Percentiles rank a stretch among this genome's conserved stretches.
phyloP scores from a whole-genome alignment of 768 basidiomycete genomes.

The Gyrodon lividus region DNA sequence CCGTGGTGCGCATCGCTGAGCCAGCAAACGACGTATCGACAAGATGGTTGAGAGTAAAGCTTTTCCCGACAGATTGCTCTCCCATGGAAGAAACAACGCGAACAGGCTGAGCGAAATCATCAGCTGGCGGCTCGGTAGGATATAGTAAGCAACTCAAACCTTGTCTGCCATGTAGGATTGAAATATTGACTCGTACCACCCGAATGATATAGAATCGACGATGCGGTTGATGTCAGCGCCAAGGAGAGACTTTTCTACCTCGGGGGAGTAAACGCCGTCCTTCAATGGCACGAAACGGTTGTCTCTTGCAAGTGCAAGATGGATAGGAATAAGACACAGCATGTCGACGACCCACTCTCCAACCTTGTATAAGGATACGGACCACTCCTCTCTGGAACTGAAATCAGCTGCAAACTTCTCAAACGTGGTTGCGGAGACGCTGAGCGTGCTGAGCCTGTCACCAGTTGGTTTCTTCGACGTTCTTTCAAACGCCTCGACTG shows the following conservation, averaged over 20 bases:
- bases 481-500: slow-evolving; percentile 48
- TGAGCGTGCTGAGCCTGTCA: slow-evolving; percentile 38
- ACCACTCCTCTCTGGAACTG: slow-evolving; percentile 17
- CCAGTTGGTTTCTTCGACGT: slow-evolving; percentile 52
- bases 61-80: slow-evolving; percentile 66
- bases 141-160: slow-evolving; percentile 25
- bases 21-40: slow-evolving; percentile 65
- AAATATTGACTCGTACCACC: slow-evolving; percentile 66
- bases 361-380: slow-evolving; percentile 38
- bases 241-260: slow-evolving; percentile 51
- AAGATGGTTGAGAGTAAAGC: slow-evolving; percentile 58
- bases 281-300: slow-evolving; percentile 63
- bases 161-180: slow-evolving; percentile 61
- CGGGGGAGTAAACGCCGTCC: slow-evolving; percentile 49
- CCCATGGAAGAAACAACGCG: slow-evolving; percentile 69
- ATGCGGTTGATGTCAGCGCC: slow-evolving; percentile 59
- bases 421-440: slow-evolving; percentile 31
- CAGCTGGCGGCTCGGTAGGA: neutral
- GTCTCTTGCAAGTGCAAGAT: slow-evolving; percentile 57
- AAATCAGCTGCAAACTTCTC: slow-evolving; percentile 19
- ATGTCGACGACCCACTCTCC: slow-evolving; percentile 66
- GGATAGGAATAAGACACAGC: slow-evolving; percentile 63
- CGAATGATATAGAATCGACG: slow-evolving; percentile 55
- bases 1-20: slow-evolving; percentile 61
- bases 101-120: slow-evolving; percentile 43